Conservation (phyloP, 352 stramenopile genomes). For the Globisporangium cystogenes region DNA sequence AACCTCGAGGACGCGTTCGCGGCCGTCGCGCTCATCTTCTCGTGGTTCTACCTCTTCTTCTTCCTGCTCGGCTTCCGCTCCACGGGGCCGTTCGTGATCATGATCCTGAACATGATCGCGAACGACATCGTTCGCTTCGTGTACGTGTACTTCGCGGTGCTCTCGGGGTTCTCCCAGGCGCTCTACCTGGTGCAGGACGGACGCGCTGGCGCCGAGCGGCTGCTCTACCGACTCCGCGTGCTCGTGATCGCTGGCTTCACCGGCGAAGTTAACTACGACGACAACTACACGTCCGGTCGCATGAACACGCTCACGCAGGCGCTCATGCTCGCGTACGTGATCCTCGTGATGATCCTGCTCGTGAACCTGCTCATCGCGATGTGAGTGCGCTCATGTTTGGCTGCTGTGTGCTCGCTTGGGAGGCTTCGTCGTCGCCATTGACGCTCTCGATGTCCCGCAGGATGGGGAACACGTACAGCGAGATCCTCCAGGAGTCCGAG, state of each 20-base stretch:
- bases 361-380: conserved; percentile 66
- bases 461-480: conserved; percentile 65
- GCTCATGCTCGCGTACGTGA: conserved; percentile 52
- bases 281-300: conserved; percentile 37
- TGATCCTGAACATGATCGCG: conserved; percentile 58
- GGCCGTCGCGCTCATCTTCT: conserved; percentile 39
- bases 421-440: not conserved
- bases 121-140: conserved; percentile 58
- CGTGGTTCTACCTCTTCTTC: conserved; percentile 65
- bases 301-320: conserved; percentile 45
- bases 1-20: conserved; percentile 36
- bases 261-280: conserved; percentile 53
- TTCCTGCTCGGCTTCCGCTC: conserved; percentile 59
- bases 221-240: conserved; percentile 40
- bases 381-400: conserved; percentile 13
- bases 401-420: too few relatives aligned
- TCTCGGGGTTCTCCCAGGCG: conserved; percentile 47
- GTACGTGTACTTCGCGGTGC: conserved; percentile 45
- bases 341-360: conserved; percentile 62
- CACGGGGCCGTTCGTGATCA: conserved; percentile 62
- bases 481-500: conserved; percentile 51
- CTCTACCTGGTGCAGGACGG: conserved; percentile 52
- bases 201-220: conserved; percentile 17
- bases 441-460: conserved; percentile 11
- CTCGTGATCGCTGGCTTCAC: conserved; percentile 55